Evolutionary conservation across 805 yeast genomes (phyloP), one percentile per base, ranked within the genome.

Genomic region (Candida nemodendra): DNA sequence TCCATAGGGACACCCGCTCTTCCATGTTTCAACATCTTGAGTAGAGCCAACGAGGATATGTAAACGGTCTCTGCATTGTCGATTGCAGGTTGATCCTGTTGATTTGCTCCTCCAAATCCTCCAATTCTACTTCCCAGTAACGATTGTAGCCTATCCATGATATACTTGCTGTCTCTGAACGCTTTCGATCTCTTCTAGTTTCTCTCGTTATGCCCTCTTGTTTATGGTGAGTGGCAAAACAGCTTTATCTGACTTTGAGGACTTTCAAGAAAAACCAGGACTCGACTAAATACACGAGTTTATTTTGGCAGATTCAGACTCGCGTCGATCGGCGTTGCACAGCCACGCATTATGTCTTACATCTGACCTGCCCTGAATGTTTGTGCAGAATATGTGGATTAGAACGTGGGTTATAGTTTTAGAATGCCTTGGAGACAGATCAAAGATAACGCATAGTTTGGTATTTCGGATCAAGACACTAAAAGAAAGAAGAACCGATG

Each of bases 11-110:
- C 81, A 61, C 95, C 93, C 2, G 93, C 91, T 58, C 98, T 76
- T 25, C 98, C 98, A 60, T 93, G 99, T 63, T 90, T 91, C 56
- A 93, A 78, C 99, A 93, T 93, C 67, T 93, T 93, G 47, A 93
- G 72, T 36, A 93, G 69, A 3, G 99, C 99, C 54, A 93, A 75
- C 27, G 97, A 89, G 27, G 99, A 93, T 38, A 93, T 89, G 65
- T 91, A 87, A 8, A 93, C 96, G 1, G 98, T 90, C 66, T 93
- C 99, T 27, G 96, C 84, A 53, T 91, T 90, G 65, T 91, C 99
- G 36, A 89, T 85, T 30, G 87, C 84, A 16, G 91, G 91, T 2
- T 85, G 79, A 56, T 87, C 96, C 24, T 50, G 56, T 32, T 51
- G 59, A 37, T 52, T 54, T 22, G 46, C 48, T n/a, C 54, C 55